Evolutionary conservation across 306 rosid species (phyloP).

Genomic region (Corylus avellana): DNA sequence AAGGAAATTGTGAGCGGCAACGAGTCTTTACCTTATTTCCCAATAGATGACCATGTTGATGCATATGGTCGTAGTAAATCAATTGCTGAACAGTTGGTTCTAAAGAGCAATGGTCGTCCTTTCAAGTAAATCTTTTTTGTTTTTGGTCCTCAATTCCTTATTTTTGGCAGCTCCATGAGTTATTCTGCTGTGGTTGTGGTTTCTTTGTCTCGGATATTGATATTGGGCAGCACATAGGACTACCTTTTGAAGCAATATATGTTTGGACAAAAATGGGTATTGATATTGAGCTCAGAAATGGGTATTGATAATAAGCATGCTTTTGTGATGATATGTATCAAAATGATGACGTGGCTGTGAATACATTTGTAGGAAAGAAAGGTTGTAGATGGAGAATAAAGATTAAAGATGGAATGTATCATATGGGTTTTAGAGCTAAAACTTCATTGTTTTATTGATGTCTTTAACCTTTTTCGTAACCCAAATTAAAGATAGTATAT

Average conservation of each 20-base stretch:
- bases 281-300: neutral
- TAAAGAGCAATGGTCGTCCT: slow-evolving; percentile 73
- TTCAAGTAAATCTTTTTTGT: slow-evolving; percentile 41
- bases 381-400: neutral
- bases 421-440: no score
- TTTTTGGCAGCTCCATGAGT: neutral
- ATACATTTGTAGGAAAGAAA: neutral
- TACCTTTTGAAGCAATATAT: neutral
- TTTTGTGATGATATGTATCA: neutral
- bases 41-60: slow-evolving; percentile 74
- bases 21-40: slow-evolving; percentile 73
- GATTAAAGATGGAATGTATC: no score
- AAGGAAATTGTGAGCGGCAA: slow-evolving; percentile 68
- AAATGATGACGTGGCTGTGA: slow-evolving; percentile 1
- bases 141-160: neutral
- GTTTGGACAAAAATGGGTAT: neutral
- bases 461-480: no score
- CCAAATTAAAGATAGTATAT: no score
- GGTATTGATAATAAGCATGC: neutral
- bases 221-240: neutral
- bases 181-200: neutral
- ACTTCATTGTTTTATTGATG: no score
- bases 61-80: slow-evolving; percentile 86
- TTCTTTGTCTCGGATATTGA: neutral
- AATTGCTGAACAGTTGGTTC: slow-evolving; percentile 85